phyloP scores from a whole-genome alignment of 148 eudicot species.

The Suaeda aralocaspica region DNA sequence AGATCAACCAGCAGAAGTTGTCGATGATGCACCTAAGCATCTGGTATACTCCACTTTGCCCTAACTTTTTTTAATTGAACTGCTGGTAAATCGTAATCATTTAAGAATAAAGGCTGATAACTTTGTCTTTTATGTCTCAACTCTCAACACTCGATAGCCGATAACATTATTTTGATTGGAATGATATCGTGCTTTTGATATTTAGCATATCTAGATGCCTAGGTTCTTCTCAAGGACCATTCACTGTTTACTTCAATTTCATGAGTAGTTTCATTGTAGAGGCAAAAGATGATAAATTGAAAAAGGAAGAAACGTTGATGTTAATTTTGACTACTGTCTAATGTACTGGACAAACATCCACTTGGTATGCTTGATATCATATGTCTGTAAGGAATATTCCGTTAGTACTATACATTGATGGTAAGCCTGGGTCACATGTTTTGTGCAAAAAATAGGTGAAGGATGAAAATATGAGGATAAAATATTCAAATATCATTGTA shows the following conservation, averaged over 20 bases:
- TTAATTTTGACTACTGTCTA: background rate
- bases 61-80: background rate
- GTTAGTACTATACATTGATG: background rate
- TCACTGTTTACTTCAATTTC: background rate
- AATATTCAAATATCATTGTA: too few relatives aligned
- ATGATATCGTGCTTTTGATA: too few relatives aligned
- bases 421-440: background rate
- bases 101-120: background rate
- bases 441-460: background rate
- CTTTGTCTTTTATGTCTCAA: background rate
- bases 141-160: too few relatives aligned
- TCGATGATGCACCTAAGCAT: slow-evolving; percentile 78
- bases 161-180: background rate
- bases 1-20: slow-evolving; percentile 99
- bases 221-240: background rate
- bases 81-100: background rate
- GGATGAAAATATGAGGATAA: too few relatives aligned
- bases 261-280: background rate
- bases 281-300: background rate
- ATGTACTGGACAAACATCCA: background rate
- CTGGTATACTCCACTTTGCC: slow-evolving; percentile 42
- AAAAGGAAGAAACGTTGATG: background rate
- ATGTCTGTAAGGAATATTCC: background rate
- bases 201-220: background rate
- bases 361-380: background rate